Base-by-base conservation (phyloP, 495 filamentous ascomycete species). In the Tuber brumale region DNA sequence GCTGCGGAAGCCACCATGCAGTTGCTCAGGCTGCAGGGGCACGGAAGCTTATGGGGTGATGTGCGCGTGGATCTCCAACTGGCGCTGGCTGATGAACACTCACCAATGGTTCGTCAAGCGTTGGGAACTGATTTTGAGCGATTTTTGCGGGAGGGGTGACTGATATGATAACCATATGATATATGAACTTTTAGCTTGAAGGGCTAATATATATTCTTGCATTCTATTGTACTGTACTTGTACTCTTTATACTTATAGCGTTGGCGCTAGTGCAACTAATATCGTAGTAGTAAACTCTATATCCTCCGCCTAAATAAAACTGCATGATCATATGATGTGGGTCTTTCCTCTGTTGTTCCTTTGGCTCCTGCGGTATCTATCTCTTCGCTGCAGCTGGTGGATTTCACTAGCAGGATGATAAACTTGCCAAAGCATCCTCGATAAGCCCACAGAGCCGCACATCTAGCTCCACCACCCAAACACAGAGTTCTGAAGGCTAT, bases 21-120 rank as follows among this genome's bases (percentile, higher is more conserved):
- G 10, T 71, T 82, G 37, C 71, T 79, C 70, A 76, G 75, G 37
- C 57, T 82, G 46, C 46, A 80, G 45, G 77, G 44, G 45, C 80
- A 76, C 43, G 78, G 78, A 10, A 80, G 69, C 42, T 73, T 79
- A 57, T 80, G 78, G 78, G 77, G 70, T 70, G 70, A 46, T 41
- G 72, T 80, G 41, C 78, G 73, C 61, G 72, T 73, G 69, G 78
- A 79, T 71, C 78, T 80, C 71, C 78, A 77, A 46, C 72, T 76
- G 43, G 79, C 74, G 73, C 69, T 80, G 27, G 70, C 78, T 27
- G 78, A 80, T 48, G 78, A 80, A 70, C 73, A 73, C 46, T 80
- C 78, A 31, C 79, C 78, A 19, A 77, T 80, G 69, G 78, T 80
- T 16, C 72, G 78, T 45, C 78, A 80, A 51, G 70, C 75, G 70